Conservation (phyloP, 192 early-diverging fungal species). For the Coemansia sp. region DNA sequence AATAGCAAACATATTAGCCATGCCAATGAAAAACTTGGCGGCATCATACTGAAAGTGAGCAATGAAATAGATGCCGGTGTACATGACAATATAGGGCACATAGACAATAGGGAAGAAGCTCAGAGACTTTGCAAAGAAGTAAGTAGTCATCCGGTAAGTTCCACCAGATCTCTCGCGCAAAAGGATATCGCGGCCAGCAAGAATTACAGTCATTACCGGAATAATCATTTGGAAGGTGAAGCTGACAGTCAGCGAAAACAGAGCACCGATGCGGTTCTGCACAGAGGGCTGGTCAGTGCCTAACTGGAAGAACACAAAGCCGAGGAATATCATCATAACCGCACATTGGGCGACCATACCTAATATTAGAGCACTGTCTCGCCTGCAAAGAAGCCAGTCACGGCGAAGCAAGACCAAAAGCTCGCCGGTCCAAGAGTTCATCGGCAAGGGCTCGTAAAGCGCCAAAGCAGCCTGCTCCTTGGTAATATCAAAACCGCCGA, state of each 20-base stretch:
- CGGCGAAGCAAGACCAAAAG: conserved; percentile 18
- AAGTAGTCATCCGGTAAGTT: conserved; percentile 58
- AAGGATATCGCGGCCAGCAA: conserved; percentile 48
- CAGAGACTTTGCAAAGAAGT: conserved; percentile 58
- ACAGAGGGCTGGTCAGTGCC: conserved; percentile 31
- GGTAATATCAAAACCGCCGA: conserved; percentile 34
- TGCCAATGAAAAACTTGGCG: conserved; percentile 26
- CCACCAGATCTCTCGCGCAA: conserved; percentile 59
- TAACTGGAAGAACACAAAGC: conserved; percentile 55
- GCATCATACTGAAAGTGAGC: conserved; percentile 30
- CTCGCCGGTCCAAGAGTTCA: conserved; percentile 34
- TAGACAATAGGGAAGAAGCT: conserved; percentile 42
- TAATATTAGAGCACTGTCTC: conserved; percentile 21
- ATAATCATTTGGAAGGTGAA: conserved; percentile 54
- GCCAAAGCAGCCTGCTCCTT: conserved; percentile 24
- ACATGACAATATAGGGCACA: conserved; percentile 16
- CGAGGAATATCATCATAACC: conserved; percentile 43
- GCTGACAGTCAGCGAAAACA: conserved; percentile 43
- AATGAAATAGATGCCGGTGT: conserved; percentile 29
- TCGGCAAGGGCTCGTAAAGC: conserved; percentile 20
- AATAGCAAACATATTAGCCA: conserved; percentile 18
- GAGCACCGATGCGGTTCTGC: conserved; percentile 49
- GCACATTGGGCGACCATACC: conserved; percentile 25
- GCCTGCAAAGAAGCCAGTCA: conserved; percentile 25
- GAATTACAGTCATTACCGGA: conserved; percentile 46